Evolutionary conservation across 176 grass and related monocot genomes (phyloP), one percentile per base, ranked within the genome.

Genomic region (Alloteropsis semialata): DNA sequence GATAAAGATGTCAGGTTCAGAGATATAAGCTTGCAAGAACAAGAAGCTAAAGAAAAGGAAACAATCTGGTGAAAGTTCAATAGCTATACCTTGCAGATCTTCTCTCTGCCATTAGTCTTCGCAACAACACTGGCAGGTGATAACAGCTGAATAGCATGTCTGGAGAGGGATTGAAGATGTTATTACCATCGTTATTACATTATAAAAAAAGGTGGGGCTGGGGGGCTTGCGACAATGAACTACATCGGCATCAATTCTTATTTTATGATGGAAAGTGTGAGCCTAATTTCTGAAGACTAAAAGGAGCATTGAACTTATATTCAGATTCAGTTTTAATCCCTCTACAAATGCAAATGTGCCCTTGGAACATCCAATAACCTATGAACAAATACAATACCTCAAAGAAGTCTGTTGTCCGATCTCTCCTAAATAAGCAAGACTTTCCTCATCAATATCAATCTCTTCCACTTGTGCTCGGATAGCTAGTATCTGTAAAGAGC

Each of bases 381-480:
- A 72, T 29, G 44, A 89, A 74, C 27, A 84, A n/a, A 55, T 27
- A 82, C 4, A 63, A 54, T 78, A 99, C 96, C 97, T 93, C 79
- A 99, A 94, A 75, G 96, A 96, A 84, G 91, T 84, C 53, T 82
- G 93, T 32, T 94, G 93, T 72, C 93, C 96, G 46, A 94, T 95
- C 66, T 99, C 96, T 72, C 96, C 93, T 67, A 99, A 48, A 87
- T 77, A 99, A 78, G 93, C 93, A 74, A 99, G 89, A 77, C 96
- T 99, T 80, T 96, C 93, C 84, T 96, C 96, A 50, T 99, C 93
- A 55, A 99, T 92, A 45, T 96, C 93, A 77, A 90, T 84, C 91
- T 93, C 96, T 86, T 99, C 96, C 10, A 99, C 89, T 87, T 99
- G 96, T 74, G 91, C 96, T 85, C 91, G 86, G 72, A 99, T 96